Evolutionary conservation across 78 protist species (phyloP).

Genomic region (Dictyostelium firmibasis): DNA sequence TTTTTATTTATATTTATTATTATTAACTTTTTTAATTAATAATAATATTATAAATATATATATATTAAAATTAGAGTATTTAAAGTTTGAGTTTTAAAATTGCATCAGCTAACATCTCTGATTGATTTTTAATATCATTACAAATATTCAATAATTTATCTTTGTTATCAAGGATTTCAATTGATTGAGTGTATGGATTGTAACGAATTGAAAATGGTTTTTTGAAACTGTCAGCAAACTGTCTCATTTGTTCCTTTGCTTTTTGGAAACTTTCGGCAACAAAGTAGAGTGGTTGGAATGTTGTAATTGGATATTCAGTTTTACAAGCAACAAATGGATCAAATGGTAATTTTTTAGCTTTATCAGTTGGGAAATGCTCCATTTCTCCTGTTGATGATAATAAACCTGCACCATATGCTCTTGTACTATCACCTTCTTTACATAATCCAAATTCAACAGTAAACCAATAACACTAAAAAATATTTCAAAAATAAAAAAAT

Average conservation of each 20-base stretch:
- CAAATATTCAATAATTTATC: slow-evolving; percentile 61
- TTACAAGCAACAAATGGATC: slow-evolving; percentile 47
- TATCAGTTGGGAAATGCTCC: slow-evolving; percentile 63
- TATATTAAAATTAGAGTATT: no score
- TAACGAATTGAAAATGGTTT: slow-evolving; percentile 86
- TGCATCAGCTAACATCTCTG: slow-evolving; percentile 6
- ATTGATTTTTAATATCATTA: slow-evolving; percentile 38
- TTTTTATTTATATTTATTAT: no score
- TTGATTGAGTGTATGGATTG: slow-evolving; percentile 81
- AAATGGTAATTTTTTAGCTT: slow-evolving; percentile 15
- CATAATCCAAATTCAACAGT: slow-evolving; percentile 97
- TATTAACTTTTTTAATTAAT: no score
- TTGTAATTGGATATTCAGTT: slow-evolving; percentile 92
- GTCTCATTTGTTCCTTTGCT: slow-evolving; percentile 83
- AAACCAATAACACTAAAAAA: slow-evolving; percentile 91
- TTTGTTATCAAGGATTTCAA: slow-evolving; percentile 66
- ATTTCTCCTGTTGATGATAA: slow-evolving; percentile 96
- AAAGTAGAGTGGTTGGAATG: slow-evolving; percentile 94
- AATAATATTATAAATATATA: no score
- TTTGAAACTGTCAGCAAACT: slow-evolving; percentile 46
- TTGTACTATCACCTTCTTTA: slow-evolving; percentile 82
- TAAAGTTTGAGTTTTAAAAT: background rate
- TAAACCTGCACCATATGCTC: slow-evolving; percentile 97
- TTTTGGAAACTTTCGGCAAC: slow-evolving; percentile 93
- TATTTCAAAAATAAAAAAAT: background rate